Conservation (phyloP, 2,329 filamentous ascomycete genomes). For the Colletotrichum noveboracense region DNA sequence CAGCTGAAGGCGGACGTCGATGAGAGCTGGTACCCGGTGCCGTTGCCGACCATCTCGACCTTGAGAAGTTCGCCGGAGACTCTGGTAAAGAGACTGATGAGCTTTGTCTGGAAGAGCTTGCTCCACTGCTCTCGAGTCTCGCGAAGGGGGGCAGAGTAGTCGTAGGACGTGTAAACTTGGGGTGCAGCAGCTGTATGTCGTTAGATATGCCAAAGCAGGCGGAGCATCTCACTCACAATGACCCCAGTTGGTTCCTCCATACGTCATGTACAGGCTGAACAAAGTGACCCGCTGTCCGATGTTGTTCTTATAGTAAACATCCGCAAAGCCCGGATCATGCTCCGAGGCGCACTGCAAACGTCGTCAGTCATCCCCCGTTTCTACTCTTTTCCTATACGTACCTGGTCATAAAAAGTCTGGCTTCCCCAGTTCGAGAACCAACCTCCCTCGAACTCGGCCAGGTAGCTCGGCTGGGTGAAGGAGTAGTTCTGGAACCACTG, state of each 20-base stretch:
- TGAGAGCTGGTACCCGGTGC: constrained; percentile 43
- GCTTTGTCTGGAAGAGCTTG: constrained; percentile 60
- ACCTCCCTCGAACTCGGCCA: constrained; percentile 60
- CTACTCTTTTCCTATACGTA: not conserved
- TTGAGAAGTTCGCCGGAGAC: constrained; percentile 55
- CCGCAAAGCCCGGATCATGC: constrained; percentile 72
- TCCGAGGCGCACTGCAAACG: constrained; percentile 63
- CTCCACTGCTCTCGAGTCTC: constrained; percentile 58
- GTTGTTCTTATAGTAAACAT: constrained; percentile 83
- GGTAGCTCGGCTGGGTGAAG: constrained; percentile 55
- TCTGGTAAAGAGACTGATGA: constrained; percentile 58
- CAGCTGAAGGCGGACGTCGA: constrained; percentile 51
- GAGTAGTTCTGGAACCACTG: constrained; percentile 64
- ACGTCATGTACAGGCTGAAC: constrained; percentile 79
- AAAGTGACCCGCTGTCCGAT: constrained; percentile 70
- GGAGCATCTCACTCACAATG: constrained; percentile 43
- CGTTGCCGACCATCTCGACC: constrained; percentile 60
- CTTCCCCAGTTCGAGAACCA: constrained; percentile 60
- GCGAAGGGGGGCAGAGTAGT: constrained; percentile 57
- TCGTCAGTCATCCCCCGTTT: constrained; percentile 54
- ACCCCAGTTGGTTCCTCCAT: constrained; percentile 84
- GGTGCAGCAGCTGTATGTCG: not conserved
- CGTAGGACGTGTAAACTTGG: constrained; percentile 65
- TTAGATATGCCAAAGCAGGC: not conserved
- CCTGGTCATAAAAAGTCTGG: constrained; percentile 52